These are phyloP conservation scores for Mycogone perniciosa DNA, from an alignment of 2,329 filamentous ascomycete species.

Conservation along the genomic window DNA sequence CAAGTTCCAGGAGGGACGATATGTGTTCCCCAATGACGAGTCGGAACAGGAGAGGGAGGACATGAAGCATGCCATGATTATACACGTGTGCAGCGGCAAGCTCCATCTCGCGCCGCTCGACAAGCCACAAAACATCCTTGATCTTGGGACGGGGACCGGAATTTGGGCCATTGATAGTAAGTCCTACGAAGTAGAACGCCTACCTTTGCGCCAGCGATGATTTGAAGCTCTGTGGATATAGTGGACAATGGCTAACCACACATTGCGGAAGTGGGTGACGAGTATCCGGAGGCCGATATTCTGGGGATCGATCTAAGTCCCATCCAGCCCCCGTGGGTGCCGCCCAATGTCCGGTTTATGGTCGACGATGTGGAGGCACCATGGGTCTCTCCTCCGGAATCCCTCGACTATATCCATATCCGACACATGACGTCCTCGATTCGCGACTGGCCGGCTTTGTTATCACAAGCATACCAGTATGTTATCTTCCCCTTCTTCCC, in stretches of 20 bases:
- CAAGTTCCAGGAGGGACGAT: slow-evolving; percentile 34
- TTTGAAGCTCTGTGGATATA: slow-evolving; percentile 11
- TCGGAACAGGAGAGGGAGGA: slow-evolving; percentile 38
- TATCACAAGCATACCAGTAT: slow-evolving; percentile 5
- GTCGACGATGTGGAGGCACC: slow-evolving; percentile 29
- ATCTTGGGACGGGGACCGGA: slow-evolving; percentile 32
- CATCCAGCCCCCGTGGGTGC: slow-evolving; percentile 28
- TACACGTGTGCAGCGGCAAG: slow-evolving; percentile 29
- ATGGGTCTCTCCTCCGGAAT: slow-evolving; percentile 37
- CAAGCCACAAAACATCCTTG: slow-evolving; percentile 31
- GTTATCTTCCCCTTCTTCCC: not conserved
- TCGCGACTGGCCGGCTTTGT: slow-evolving; percentile 21
- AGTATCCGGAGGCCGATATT: slow-evolving; percentile 33
- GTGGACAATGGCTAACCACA: not conserved
- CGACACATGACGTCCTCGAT: slow-evolving; percentile 25
- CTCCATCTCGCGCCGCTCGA: slow-evolving; percentile 38
- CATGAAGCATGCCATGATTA: slow-evolving; percentile 35
- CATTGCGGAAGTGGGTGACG: slow-evolving; percentile 27
- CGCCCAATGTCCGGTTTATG: slow-evolving; percentile 32
- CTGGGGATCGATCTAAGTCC: slow-evolving; percentile 35
- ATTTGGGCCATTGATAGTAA: slow-evolving; percentile 42
- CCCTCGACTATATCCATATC: slow-evolving; percentile 28
- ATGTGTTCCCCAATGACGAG: slow-evolving; percentile 38
- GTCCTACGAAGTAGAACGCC: slow-evolving; percentile 5
- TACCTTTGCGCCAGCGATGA: slow-evolving; percentile 40